Conservation (phyloP, 179 eudicot genomes). For the Silene vulgaris region DNA sequence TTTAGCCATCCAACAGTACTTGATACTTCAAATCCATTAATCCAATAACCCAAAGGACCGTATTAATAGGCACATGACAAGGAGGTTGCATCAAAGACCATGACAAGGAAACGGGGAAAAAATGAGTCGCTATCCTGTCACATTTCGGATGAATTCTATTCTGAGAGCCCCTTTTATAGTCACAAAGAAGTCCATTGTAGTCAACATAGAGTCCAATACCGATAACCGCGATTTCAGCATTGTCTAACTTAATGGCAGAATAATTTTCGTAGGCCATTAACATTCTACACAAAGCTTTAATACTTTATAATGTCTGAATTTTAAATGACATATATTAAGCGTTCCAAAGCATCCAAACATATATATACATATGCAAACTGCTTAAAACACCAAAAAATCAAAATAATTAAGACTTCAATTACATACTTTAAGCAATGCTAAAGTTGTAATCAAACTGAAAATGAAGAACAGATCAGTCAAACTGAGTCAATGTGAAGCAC, state of each 20-base stretch:
- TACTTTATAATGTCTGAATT: background rate
- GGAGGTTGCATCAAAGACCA: background rate
- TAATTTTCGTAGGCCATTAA: background rate
- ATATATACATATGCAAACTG: background rate
- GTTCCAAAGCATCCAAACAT: background rate
- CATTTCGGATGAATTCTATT: background rate
- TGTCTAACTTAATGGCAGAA: background rate
- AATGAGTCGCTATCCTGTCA: background rate
- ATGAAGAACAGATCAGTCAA: conserved; percentile 35
- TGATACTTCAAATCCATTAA: background rate
- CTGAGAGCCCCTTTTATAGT: background rate
- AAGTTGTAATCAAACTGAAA: conserved; percentile 14
- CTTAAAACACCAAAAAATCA: background rate
- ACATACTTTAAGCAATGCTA: background rate
- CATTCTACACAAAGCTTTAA: background rate
- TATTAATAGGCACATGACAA: background rate
- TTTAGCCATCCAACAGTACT: conserved; percentile 3
- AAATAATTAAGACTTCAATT: background rate
- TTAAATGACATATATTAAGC: background rate
- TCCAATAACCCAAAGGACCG: background rate
- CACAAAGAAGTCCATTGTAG: background rate
- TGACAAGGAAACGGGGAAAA: background rate
- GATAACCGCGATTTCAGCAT: conserved; percentile 2
- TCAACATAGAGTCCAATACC: background rate
- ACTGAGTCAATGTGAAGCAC: conserved; percentile 24